phyloP scores from a whole-genome alignment of 306 rosid genomes.

The Glycine latifolia region DNA sequence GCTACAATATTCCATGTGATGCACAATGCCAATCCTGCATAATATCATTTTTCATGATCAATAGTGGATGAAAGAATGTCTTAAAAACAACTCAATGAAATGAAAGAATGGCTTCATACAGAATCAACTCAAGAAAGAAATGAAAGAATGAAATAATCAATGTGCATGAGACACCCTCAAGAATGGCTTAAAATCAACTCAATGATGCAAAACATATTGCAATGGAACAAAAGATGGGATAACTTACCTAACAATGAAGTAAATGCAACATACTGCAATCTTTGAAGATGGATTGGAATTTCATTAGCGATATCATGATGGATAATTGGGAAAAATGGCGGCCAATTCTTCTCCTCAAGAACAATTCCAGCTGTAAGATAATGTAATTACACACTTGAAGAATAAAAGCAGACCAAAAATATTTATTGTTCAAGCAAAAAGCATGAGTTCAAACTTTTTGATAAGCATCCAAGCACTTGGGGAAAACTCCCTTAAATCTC shows the following conservation, averaged over 20 bases:
- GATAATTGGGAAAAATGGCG: slow-evolving; percentile 94
- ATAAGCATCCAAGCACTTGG: neutral
- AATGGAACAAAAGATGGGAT: neutral
- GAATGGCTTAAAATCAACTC: slow-evolving; percentile 16
- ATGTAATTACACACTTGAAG: slow-evolving; percentile 36
- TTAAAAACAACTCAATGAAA: no score
- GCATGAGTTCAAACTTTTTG: slow-evolving; percentile 21
- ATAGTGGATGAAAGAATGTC: no score
- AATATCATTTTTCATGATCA: neutral
- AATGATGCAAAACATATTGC: slow-evolving; percentile 1
- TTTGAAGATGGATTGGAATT: slow-evolving; percentile 87
- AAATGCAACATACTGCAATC: slow-evolving; percentile 89
- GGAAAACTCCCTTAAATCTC: neutral
- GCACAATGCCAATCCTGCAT: slow-evolving; percentile 78
- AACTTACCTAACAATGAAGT: slow-evolving; percentile 82
- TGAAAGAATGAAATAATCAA: slow-evolving; percentile 13
- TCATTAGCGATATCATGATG: slow-evolving; percentile 97
- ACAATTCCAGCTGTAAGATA: slow-evolving; percentile 91
- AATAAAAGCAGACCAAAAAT: slow-evolving; percentile 15
- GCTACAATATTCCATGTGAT: slow-evolving; percentile 88
- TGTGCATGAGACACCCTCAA: neutral
- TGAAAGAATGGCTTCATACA: neutral
- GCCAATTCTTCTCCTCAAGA: slow-evolving; percentile 96
- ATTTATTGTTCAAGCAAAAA: slow-evolving; percentile 31
- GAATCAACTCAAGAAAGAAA: neutral